Conservation (phyloP, 345 rosid species). For the Camelina neglecta region DNA sequence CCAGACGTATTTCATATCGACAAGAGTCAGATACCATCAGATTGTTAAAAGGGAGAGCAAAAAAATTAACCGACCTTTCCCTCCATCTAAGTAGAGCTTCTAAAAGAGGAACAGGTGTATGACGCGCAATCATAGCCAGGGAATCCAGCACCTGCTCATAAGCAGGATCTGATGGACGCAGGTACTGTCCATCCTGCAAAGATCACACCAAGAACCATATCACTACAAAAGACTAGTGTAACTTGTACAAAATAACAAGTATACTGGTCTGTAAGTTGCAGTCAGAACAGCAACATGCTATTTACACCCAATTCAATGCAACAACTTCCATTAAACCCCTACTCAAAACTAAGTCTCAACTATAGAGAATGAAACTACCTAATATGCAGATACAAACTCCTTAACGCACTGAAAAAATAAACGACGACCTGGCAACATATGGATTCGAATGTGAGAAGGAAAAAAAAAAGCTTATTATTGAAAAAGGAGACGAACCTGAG, state of each 20-base stretch:
- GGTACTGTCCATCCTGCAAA: slow-evolving; percentile 93
- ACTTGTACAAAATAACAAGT: background rate
- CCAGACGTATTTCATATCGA: slow-evolving; percentile 7
- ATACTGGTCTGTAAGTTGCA: slow-evolving; percentile 9
- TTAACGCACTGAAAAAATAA: background rate
- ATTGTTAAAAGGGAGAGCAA: slow-evolving; percentile 5
- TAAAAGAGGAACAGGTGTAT: slow-evolving; percentile 94
- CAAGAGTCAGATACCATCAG: slow-evolving; percentile 25
- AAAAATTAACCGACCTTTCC: slow-evolving; percentile 58
- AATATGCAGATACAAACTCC: slow-evolving; percentile 10
- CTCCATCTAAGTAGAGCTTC: slow-evolving; percentile 98
- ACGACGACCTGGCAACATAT: background rate
- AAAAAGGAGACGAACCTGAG: slow-evolving; percentile 65
- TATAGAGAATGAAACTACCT: slow-evolving; percentile 17
- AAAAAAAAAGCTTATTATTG: background rate
- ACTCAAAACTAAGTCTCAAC: slow-evolving; percentile 12
- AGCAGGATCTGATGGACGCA: slow-evolving; percentile 96
- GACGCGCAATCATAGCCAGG: slow-evolving; percentile 96
- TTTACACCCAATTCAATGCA: slow-evolving; percentile 7
- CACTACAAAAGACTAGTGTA: slow-evolving; percentile 16
- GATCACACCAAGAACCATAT: slow-evolving; percentile 33
- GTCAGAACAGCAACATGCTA: slow-evolving; percentile 9
- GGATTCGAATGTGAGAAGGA: slow-evolving; percentile 23
- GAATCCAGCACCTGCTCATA: slow-evolving; percentile 98
- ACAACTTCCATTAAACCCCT: slow-evolving; percentile 31